Evolutionary conservation across 2,329 filamentous ascomycete species (phyloP).

Genomic region (Monosporascus ibericus): DNA sequence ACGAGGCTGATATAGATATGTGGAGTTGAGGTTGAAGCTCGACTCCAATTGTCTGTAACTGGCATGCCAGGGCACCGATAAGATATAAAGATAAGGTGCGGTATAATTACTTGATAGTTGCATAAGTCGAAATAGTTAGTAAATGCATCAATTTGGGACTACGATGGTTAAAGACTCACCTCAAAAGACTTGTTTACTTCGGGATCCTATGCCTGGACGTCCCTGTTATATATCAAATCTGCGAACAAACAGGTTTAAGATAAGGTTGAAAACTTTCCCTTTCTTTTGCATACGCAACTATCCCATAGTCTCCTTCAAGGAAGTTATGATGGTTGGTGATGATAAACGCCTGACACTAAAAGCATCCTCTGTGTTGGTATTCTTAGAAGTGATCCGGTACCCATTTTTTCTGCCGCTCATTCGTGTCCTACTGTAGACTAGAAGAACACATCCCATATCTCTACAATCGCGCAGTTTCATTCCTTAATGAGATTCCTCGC

Average conservation of each 20-base stretch:
- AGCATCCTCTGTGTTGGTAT: constrained; percentile 2
- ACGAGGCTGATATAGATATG: background rate
- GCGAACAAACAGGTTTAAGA: too few species aligned
- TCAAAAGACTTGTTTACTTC: too few species aligned
- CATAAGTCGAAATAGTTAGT: background rate
- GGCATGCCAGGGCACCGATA: constrained; percentile 1
- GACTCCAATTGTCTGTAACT: background rate
- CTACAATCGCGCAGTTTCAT: constrained; percentile 7
- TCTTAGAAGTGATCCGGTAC: background rate
- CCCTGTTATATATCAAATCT: too few species aligned
- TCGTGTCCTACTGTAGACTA: background rate
- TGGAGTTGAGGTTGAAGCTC: background rate
- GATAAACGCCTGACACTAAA: too few species aligned
- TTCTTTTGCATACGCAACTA: too few species aligned
- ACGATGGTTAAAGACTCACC: too few species aligned
- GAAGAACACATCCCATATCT: background rate
- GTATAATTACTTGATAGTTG: background rate
- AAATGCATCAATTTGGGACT: too few species aligned
- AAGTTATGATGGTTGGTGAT: too few species aligned
- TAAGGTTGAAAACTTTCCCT: too few species aligned
- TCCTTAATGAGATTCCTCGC: constrained; percentile 53
- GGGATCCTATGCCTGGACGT: too few species aligned
- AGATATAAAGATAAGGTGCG: background rate
- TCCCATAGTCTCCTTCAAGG: background rate
- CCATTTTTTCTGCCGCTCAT: background rate